Conservation (phyloP, 495 filamentous ascomycete species). For the Durotheca rogersii region DNA sequence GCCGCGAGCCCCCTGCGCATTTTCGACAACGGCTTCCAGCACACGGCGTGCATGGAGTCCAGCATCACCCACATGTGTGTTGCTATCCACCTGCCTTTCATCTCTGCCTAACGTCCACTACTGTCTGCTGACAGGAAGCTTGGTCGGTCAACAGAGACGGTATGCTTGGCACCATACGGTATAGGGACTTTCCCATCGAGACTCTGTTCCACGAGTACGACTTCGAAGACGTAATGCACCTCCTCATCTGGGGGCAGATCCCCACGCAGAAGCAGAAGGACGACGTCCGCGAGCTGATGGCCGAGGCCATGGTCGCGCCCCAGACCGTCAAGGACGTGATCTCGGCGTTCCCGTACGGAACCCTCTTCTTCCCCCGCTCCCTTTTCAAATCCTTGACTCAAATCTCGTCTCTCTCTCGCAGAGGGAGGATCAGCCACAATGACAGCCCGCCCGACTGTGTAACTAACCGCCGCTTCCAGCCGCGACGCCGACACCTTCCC, state of each 20-base stretch:
- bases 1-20: constrained; percentile 20
- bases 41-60: constrained; percentile 31
- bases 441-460: no score
- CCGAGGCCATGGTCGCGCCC: constrained; percentile 38
- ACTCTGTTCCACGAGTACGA: constrained; percentile 42
- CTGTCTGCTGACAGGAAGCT: not conserved
- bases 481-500: constrained; percentile 26
- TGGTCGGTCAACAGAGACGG: constrained; percentile 29
- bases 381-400: no score
- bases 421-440: no score
- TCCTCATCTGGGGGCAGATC: constrained; percentile 50
- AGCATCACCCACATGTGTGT: constrained; percentile 28
- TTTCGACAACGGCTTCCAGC: constrained; percentile 28
- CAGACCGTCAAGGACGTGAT: constrained; percentile 42
- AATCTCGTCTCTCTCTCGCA: no score
- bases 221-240: constrained; percentile 46
- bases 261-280: constrained; percentile 41
- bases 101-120: no score
- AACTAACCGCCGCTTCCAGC: no score
- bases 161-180: constrained; percentile 34
- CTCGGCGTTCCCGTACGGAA: constrained; percentile 32
- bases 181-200: constrained; percentile 47
- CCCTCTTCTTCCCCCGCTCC: not conserved
- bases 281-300: constrained; percentile 38
- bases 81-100: no score